Base-by-base conservation (phyloP, 2,329 filamentous ascomycete species). In the Aspergillus ruber region DNA sequence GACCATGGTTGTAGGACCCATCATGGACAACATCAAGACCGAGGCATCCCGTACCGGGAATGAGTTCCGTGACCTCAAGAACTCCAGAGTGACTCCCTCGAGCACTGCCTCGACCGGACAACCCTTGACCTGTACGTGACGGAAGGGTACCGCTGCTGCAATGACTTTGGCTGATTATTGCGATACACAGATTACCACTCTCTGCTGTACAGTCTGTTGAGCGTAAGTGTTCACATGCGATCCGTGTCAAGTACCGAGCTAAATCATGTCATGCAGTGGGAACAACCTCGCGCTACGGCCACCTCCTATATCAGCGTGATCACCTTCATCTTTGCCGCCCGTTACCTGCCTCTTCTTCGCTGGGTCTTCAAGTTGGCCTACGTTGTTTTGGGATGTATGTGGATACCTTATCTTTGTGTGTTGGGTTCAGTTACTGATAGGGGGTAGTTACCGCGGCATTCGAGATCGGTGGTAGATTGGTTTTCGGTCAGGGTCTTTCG, bases 171-270 rank as follows among this genome's bases (percentile, higher is more conserved):
- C 54, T 60, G 45, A 63, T 45, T 8, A 46, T 17, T n/a, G 15
- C 45, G 6, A 47, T 79, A n/a, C 45, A 6, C 48, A 79, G 76
- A 82, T 67, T 84, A 84, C 68, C 82, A 84, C 67, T 83, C 80
- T 57, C 72, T 83, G 70, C 78, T 85, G 69, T 84, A 84, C 68
- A 80, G 78, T 57, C 73, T 84, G 42, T 64, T 85, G 59, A 83
- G 80, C 71, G 76, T 79, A 60, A 65, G 76, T 68, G 38, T 13
- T 44, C 20, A 17, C 44, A 29, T 44, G 18, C 20, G 13, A 43
- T 46, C 41, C 27, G 25, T 48, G 17, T 38, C 12, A 21, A 36
- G 27, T 23, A n/a, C 20, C 9, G 27, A 43, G 33, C 42, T 43
- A 32, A 43, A 20, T 3, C 17, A 48, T 38, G 33, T 44, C 44